Evolutionary conservation across 257 asterid genomes (phyloP).

Genomic region (Apocynum venetum): DNA sequence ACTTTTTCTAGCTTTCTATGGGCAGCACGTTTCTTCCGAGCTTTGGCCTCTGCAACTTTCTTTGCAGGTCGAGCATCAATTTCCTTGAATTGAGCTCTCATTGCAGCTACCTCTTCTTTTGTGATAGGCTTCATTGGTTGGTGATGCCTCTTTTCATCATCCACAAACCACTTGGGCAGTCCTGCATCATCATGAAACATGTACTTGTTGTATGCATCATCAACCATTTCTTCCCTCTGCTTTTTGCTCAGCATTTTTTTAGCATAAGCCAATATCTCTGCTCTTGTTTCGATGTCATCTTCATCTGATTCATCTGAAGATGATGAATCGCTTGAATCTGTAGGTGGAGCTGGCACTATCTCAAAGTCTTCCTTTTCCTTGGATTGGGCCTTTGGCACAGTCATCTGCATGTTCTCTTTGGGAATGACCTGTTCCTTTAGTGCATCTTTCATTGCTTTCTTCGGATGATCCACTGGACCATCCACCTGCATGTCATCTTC

Average conservation of each 20-base stretch:
- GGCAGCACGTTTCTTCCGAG: constrained; percentile 75
- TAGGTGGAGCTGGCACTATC: constrained; percentile 75
- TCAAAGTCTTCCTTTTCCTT: constrained; percentile 52
- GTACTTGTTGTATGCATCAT: constrained; percentile 84
- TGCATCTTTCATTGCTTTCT: constrained; percentile 22
- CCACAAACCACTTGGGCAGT: constrained; percentile 81
- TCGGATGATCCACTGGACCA: constrained; percentile 16
- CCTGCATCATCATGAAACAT: constrained; percentile 83
- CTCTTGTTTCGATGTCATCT: constrained; percentile 58
- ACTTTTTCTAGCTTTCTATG: constrained; percentile 64
- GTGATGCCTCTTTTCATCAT: constrained; percentile 66
- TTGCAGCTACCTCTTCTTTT: constrained; percentile 72
- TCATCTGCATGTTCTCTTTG: constrained; percentile 12
- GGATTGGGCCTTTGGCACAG: constrained; percentile 16
- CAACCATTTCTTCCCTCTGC: constrained; percentile 78
- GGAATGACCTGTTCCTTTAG: constrained; percentile 21
- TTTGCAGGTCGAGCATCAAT: constrained; percentile 92
- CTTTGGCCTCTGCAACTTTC: constrained; percentile 93
- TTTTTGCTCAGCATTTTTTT: constrained; percentile 78
- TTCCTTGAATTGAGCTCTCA: constrained; percentile 77
- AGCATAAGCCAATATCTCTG: constrained; percentile 78
- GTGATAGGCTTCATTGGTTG: constrained; percentile 81
- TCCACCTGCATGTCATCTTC: constrained; percentile 72
- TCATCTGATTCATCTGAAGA: constrained; percentile 66
- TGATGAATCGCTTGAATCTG: constrained; percentile 72